Percentiles rank a stretch among this genome's conserved stretches.
Conservation (phyloP, 129 eudicot genomes). For the Flaveria brownii region DNA sequence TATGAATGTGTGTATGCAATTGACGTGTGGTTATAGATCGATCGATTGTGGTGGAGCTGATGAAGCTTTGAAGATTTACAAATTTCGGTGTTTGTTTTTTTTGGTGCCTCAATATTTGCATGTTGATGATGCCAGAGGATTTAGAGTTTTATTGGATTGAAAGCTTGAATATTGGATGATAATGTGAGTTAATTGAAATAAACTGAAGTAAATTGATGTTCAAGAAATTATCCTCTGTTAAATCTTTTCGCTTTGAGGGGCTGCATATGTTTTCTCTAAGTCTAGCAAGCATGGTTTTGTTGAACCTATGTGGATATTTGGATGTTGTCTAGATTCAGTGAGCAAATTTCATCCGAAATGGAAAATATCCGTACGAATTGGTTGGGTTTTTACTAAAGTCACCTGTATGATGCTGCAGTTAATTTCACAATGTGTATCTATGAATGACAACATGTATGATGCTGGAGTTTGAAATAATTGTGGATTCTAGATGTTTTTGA, state of each 20-base stretch:
- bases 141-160: conserved; percentile 6
- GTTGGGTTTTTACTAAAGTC: background rate
- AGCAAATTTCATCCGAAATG: background rate
- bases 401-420: background rate
- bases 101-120: conserved; percentile 15
- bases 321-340: background rate
- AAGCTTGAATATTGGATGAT: background rate
- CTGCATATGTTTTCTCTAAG: background rate
- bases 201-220: background rate
- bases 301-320: background rate
- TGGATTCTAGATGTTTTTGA: background rate
- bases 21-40: conserved; percentile 23
- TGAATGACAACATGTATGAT: background rate
- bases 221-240: background rate
- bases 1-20: conserved; percentile 11
- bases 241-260: background rate
- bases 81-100: background rate
- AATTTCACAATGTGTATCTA: conserved; percentile 1
- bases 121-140: conserved; percentile 17
- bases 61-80: conserved; percentile 13
- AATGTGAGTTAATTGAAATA: background rate
- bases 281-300: background rate
- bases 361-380: background rate
- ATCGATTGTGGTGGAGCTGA: conserved; percentile 5
- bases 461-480: background rate